Base-by-base conservation (phyloP, 768 basidiomycete genomes). In the Serendipita indica region DNA sequence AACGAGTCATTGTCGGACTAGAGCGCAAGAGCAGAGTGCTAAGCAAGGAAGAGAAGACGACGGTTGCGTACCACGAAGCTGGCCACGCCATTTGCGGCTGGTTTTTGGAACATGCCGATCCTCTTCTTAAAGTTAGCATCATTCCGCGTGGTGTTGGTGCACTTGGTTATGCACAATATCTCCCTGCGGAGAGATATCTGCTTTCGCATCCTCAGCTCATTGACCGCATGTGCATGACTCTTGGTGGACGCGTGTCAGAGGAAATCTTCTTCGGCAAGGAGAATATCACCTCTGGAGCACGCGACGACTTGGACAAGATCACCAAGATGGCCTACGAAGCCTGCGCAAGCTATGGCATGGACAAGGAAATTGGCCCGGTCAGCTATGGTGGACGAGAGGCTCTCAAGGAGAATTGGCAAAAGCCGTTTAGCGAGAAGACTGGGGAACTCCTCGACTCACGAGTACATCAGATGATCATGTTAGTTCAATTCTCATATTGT, bases 1-100 rank as follows among this genome's bases (percentile, higher is more conserved):
- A 99, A 74, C 81, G 96, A 37, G 96, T 99, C 33, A 93, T 98
- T 63, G 94, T 92, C 59, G 96, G 96, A 30, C 72, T 98, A 65
- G 96, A 98, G 77, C 79, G 90, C 68, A 99, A 97, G 79, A 90
- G 86, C 63, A 76, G 93, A 60, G 87, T 98, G 28, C 75, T 99
- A 43, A 92, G 88, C 65, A 78, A 82, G 22, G 91, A 96, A 65
- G 96, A 99, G 78, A 99, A 99, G 83, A 93, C 84, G 73, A 97
- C 88, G 0, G 93, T 98, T 39, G 96, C 96, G 5, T 97, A 98
- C 69, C 96, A 99, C 67, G 96, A 99, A 75, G 96, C 96, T 22
- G 96, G 96, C 3, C 96, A 99, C 70, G 96, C 96, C 20, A 84
- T 98, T 43, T 93, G 89, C 66, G 96, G 96, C 2, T 99, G 96